These are phyloP conservation scores for Cyberlindnera americana DNA, from an alignment of 805 yeast genomes.

Conservation along the genomic window DNA sequence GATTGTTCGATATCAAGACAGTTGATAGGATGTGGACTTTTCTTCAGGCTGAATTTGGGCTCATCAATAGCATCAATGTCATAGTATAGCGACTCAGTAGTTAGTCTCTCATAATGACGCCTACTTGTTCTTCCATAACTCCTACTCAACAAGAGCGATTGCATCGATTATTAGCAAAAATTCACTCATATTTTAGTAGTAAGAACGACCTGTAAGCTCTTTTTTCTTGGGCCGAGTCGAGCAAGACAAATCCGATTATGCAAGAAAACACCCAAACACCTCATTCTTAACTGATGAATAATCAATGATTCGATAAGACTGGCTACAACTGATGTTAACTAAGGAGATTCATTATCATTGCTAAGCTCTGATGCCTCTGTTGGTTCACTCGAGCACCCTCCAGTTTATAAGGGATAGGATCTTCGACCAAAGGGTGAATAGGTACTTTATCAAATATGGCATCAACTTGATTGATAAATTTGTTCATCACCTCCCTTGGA, in stretches of 20 bases:
- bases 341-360: no score
- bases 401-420: not conserved
- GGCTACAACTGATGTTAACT: no score
- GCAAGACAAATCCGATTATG: no score
- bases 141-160: conserved; percentile 8
- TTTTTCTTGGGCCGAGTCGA: no score
- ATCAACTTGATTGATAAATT: not conserved
- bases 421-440: conserved; percentile 1
- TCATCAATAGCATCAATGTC: conserved; percentile 18
- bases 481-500: conserved; percentile 3
- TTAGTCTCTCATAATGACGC: conserved; percentile 14
- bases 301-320: no score
- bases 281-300: no score
- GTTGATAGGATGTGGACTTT: conserved; percentile 42
- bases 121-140: conserved; percentile 4
- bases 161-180: conserved; percentile 1
- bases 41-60: conserved; percentile 22
- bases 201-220: no score
- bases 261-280: not conserved
- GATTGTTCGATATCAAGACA: conserved; percentile 52
- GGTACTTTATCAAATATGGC: conserved; percentile 3
- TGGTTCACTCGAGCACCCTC: not conserved
- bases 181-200: not conserved
- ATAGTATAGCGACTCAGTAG: conserved; percentile 26
- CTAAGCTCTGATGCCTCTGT: no score